Evolutionary conservation across 495 filamentous ascomycete species (phyloP).

Genomic region (Chlorociboria aeruginascens): DNA sequence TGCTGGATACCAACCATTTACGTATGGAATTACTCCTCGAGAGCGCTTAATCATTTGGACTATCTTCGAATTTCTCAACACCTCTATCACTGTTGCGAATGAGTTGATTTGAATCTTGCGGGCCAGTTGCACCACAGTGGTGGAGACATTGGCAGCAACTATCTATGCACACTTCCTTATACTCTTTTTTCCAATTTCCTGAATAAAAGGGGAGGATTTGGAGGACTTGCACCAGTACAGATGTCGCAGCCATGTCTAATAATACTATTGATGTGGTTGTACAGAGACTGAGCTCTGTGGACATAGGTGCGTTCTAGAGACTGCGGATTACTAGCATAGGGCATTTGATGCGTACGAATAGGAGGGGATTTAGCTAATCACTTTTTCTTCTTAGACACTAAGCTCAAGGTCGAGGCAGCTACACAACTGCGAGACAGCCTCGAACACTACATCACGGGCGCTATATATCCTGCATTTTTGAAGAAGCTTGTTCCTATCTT

Average conservation of each 20-base stretch:
- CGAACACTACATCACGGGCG: conserved; percentile 48
- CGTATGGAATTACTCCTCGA: no score
- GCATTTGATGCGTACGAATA: not conserved
- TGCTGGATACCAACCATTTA: no score
- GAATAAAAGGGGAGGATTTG: not conserved
- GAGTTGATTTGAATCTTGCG: not conserved
- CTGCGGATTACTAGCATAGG: not conserved
- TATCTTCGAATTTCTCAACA: no score
- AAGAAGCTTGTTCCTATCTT: conserved; percentile 84
- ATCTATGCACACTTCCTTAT: not conserved
- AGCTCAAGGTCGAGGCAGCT: conserved; percentile 63
- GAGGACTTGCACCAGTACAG: conserved; percentile 15
- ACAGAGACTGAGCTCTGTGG: conserved; percentile 37
- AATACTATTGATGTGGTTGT: conserved; percentile 40
- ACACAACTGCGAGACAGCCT: conserved; percentile 75
- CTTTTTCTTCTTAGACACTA: conserved; percentile 44
- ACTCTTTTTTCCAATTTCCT: not conserved
- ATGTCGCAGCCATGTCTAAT: conserved; percentile 35
- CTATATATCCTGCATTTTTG: conserved; percentile 63
- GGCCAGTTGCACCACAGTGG: no score
- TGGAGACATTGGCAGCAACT: no score
- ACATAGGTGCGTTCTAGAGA: conserved; percentile 29
- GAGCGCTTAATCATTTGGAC: no score
- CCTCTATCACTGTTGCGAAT: no score
- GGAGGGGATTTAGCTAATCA: not conserved